phyloP scores from a whole-genome alignment of 1,284 basidiomycete genomes.

The Ganoderma lucidum region DNA sequence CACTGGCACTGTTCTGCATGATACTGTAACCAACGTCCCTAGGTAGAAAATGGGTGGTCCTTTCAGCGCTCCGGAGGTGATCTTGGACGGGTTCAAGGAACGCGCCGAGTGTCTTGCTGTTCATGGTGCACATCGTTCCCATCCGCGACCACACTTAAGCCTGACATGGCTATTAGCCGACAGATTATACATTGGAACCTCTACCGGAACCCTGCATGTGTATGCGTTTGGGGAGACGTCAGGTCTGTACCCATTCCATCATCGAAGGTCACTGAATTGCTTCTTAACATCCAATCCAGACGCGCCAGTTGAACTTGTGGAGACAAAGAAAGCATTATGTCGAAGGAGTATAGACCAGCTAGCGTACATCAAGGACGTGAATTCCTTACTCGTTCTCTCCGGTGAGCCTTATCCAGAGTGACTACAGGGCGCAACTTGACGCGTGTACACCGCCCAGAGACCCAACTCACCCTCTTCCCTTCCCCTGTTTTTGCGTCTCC shows the following conservation, averaged over 20 bases:
- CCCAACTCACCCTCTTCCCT: slow-evolving; percentile 68
- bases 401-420: slow-evolving; percentile 54
- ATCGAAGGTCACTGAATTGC: background rate
- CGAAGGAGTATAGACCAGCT: slow-evolving; percentile 86
- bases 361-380: slow-evolving; percentile 83
- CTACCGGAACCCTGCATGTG: slow-evolving; percentile 73
- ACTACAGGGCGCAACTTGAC: background rate
- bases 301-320: slow-evolving; percentile 58
- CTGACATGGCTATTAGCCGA: slow-evolving; percentile 58
- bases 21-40: background rate
- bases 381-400: slow-evolving; percentile 83
- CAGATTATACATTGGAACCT: slow-evolving; percentile 80
- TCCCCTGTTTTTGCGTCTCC: slow-evolving; percentile 73
- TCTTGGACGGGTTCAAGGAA: slow-evolving; percentile 57
- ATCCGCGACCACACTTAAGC: slow-evolving; percentile 5
- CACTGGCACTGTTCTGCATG: background rate
- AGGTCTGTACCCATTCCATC: slow-evolving; percentile 39
- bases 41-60: slow-evolving; percentile 40
- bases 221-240: slow-evolving; percentile 58
- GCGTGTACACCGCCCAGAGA: slow-evolving; percentile 53
- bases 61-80: slow-evolving; percentile 48
- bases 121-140: slow-evolving; percentile 50
- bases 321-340: slow-evolving; percentile 62
- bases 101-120: slow-evolving; percentile 55
- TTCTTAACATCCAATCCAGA: slow-evolving; percentile 31